phyloP scores from a whole-genome alignment of 306 rosid genomes.

The Prunus mume region DNA sequence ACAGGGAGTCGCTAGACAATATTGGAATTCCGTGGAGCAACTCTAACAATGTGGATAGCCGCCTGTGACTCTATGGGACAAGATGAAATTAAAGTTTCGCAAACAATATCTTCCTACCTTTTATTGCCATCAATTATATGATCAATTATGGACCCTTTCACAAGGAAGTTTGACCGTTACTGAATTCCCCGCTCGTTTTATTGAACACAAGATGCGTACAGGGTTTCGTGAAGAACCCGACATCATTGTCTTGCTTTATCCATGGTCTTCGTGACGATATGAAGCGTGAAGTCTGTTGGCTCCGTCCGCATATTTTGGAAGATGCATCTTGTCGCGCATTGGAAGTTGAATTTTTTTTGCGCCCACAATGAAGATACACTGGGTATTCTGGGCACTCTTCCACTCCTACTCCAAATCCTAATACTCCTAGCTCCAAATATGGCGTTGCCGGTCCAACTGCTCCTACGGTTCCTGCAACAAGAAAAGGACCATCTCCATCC shows the following conservation, averaged over 20 bases:
- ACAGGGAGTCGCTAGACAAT: background rate
- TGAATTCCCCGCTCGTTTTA: background rate
- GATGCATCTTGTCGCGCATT: background rate
- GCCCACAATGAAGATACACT: background rate
- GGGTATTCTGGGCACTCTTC: background rate
- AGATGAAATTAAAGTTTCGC: background rate
- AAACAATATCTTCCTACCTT: background rate
- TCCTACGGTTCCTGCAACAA: background rate
- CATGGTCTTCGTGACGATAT: background rate
- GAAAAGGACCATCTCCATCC: background rate
- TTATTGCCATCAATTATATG: background rate
- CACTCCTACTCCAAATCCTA: too few species aligned
- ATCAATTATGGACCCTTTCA: background rate
- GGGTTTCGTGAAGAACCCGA: background rate
- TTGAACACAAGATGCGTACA: background rate
- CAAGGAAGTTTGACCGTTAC: background rate
- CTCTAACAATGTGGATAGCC: background rate
- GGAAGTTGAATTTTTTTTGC: background rate
- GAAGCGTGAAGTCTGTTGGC: background rate
- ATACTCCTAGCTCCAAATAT: background rate
- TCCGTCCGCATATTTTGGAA: background rate
- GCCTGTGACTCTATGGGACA: background rate
- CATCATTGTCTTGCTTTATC: background rate
- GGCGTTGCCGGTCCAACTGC: background rate
- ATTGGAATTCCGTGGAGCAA: background rate